Conservation (phyloP, 805 yeast genomes). For the Starmerella asiatica region DNA sequence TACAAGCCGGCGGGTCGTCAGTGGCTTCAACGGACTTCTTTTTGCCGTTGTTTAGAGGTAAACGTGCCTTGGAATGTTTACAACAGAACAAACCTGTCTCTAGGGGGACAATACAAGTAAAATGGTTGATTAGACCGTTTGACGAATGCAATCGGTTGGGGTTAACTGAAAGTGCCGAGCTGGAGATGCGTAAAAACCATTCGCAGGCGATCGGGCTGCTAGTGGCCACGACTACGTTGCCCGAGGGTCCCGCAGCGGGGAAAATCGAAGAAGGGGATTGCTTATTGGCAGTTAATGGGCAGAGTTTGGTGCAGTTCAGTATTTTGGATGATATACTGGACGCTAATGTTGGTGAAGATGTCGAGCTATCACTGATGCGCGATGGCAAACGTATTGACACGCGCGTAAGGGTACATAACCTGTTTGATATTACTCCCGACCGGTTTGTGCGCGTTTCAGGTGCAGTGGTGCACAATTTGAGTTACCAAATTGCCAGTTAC, state of each 20-base stretch:
- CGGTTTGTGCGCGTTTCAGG: constrained; percentile 74
- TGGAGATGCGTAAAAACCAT: constrained; percentile 48
- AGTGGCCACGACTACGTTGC: constrained; percentile 69
- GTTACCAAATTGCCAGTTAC: constrained; percentile 78
- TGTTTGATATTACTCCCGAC: constrained; percentile 72
- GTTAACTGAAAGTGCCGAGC: constrained; percentile 59
- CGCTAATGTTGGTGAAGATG: constrained; percentile 44
- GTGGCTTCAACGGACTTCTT: constrained; percentile 91
- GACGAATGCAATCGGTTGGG: constrained; percentile 88
- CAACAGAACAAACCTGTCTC: constrained; percentile 49
- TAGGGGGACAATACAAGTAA: constrained; percentile 85
- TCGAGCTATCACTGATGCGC: constrained; percentile 53
- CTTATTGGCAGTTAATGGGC: constrained; percentile 57
- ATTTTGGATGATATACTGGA: constrained; percentile 77
- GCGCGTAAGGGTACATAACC: constrained; percentile 49
- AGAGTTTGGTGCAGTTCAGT: constrained; percentile 52
- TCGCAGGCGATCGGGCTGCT: constrained; percentile 68
- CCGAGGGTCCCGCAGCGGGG: constrained; percentile 72
- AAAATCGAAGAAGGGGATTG: constrained; percentile 75
- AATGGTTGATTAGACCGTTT: constrained; percentile 74
- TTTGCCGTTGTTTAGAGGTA: constrained; percentile 69
- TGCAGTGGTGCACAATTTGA: constrained; percentile 70
- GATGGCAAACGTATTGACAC: constrained; percentile 50
- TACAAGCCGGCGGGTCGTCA: constrained; percentile 88
- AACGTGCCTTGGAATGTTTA: constrained; percentile 65